Conservation (phyloP, 257 asterid genomes). For the Plectranthus barbatus region DNA sequence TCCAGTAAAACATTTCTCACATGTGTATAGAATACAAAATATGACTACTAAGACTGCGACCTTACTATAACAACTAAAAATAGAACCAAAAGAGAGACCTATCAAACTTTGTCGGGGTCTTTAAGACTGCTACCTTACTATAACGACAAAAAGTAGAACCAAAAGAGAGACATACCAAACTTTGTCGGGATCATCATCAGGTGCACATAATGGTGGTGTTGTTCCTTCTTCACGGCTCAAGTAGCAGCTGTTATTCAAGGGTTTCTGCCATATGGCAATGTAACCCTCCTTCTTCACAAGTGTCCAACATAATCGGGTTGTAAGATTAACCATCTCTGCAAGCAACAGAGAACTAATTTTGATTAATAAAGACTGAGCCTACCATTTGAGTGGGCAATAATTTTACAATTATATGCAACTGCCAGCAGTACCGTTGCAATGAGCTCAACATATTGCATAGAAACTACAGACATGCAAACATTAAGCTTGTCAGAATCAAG, state of each 20-base stretch:
- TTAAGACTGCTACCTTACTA: neutral
- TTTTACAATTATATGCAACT: neutral
- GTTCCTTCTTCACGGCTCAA: constrained; percentile 70
- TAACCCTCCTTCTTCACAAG: constrained; percentile 93
- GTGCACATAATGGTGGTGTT: constrained; percentile 70
- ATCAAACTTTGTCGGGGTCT: constrained; percentile 89
- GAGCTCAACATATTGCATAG: neutral
- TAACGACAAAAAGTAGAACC: neutral
- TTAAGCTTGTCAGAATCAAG: neutral
- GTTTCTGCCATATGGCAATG: constrained; percentile 94
- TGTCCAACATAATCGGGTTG: constrained; percentile 78
- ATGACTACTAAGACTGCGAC: neutral
- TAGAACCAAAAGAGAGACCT: no score
- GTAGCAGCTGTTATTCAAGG: constrained; percentile 78
- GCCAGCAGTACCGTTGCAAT: neutral
- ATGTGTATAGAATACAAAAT: neutral
- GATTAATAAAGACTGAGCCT: neutral
- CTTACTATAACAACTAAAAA: no score
- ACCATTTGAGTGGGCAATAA: neutral
- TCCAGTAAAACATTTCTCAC: neutral
- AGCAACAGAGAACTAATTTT: neutral
- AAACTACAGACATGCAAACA: neutral
- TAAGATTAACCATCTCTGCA: constrained; percentile 81
- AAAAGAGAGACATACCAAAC: constrained; percentile 49
- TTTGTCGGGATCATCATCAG: constrained; percentile 75